Evolutionary conservation across 1,284 basidiomycete genomes (phyloP).

Genomic region (Boletus sp.): DNA sequence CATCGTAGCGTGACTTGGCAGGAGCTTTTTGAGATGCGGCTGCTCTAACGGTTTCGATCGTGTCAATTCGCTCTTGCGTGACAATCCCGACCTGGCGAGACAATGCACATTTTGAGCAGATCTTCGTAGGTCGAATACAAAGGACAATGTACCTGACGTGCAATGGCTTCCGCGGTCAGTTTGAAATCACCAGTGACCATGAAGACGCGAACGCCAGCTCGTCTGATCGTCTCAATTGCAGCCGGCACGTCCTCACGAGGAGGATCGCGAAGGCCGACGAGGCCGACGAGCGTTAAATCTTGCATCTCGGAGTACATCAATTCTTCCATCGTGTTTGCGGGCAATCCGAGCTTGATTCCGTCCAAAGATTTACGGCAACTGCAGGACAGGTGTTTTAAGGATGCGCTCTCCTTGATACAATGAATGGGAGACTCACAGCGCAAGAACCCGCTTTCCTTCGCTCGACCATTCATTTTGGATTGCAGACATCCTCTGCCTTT

Average conservation of each 20-base stretch:
- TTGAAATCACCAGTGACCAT: conserved; percentile 61
- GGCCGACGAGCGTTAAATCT: conserved; percentile 51
- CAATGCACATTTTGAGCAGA: background rate
- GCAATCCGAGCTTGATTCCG: conserved; percentile 23
- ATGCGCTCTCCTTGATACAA: background rate
- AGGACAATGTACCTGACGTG: conserved; percentile 36
- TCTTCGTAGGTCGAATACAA: conserved; percentile 42
- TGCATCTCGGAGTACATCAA: conserved; percentile 38
- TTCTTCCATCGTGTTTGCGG: conserved; percentile 39
- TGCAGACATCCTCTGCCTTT: conserved; percentile 32
- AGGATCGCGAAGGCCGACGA: conserved; percentile 60
- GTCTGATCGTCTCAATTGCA: conserved; percentile 46
- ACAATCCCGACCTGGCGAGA: conserved; percentile 55
- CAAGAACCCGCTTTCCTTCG: conserved; percentile 61
- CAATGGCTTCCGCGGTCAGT: conserved; percentile 46
- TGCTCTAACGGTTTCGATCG: conserved; percentile 36
- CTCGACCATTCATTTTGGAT: conserved; percentile 55
- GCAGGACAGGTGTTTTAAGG: background rate
- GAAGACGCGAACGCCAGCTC: conserved; percentile 47
- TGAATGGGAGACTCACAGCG: conserved; percentile 30
- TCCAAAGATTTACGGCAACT: conserved; percentile 33
- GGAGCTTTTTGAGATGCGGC: conserved; percentile 13
- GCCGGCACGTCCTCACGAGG: conserved; percentile 52
- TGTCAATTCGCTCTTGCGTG: conserved; percentile 45
- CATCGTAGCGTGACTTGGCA: conserved; percentile 34